A percentile compares a stretch with the other conserved stretches of the same genome.
phyloP scores from a whole-genome alignment of 1,284 basidiomycete species.

The Takashimella tepidaria region DNA sequence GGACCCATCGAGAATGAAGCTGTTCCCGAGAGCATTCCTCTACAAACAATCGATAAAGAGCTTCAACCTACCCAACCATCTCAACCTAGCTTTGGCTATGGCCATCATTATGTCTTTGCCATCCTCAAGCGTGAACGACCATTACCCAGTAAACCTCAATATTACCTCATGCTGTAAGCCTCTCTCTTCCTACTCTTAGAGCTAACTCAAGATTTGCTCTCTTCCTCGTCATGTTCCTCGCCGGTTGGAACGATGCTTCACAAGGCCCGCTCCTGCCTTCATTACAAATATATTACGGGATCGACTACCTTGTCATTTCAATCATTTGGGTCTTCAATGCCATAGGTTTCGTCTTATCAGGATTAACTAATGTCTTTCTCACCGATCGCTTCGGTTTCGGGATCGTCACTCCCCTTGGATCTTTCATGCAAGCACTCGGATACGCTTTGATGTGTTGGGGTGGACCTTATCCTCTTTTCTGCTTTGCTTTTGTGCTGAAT shows the following conservation, averaged over 20 bases:
- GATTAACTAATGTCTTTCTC: constrained; percentile 53
- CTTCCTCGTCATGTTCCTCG: constrained; percentile 45
- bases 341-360: constrained; percentile 54
- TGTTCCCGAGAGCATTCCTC: too few species aligned
- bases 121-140: constrained; percentile 22
- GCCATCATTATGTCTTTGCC: constrained; percentile 17
- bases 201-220: constrained; percentile 15
- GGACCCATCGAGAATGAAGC: too few species aligned
- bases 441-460: constrained; percentile 58
- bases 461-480: constrained; percentile 63
- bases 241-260: constrained; percentile 61
- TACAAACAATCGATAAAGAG: too few species aligned
- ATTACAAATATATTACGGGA: constrained; percentile 54
- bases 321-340: constrained; percentile 57
- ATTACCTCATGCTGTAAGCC: constrained; percentile 32
- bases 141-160: constrained; percentile 15
- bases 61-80: not conserved
- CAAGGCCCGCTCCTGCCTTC: constrained; percentile 59
- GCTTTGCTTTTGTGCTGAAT: constrained; percentile 57
- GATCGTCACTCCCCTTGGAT: constrained; percentile 47
- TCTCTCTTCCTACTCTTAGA: not conserved
- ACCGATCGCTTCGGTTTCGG: constrained; percentile 57
- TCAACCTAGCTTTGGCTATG: not conserved
- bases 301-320: constrained; percentile 49
- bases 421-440: constrained; percentile 47